Base-by-base conservation (phyloP, 106 monocot genomes). In the Chionographis japonica region DNA sequence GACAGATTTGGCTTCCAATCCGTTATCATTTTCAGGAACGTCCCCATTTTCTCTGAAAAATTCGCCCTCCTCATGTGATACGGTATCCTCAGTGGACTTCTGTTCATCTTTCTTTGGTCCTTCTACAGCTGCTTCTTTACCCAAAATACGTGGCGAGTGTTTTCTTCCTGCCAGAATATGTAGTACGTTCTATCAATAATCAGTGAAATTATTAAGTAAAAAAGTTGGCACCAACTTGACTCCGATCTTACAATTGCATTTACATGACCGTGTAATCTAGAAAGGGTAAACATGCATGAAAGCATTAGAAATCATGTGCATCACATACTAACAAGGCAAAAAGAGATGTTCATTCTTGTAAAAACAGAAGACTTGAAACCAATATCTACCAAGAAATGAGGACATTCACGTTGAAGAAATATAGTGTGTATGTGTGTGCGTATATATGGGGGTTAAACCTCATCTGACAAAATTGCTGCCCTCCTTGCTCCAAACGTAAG, bases 11-110 rank as follows among this genome's bases (percentile, higher is more conserved):
- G 41, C 40, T 41, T 63, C 40, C 40, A 63, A 58, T 39, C 12
- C 41, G 20, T 54, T 59, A 9, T 62, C 57, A 42, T 58, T 62
- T n/a, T 68, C 71, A 20, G 12, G 68, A 58, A 20, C 52, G 27
- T 58, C 38, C 14, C 71, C 71, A 71, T 68, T 76, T 62, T 60
- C 61, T 61, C 58, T 18, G 52, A 69, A 46, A 20, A 74, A 46
- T 60, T 74, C 60, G 61, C 75, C 75, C 35, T 70, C 70, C n/a
- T 68, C 63, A 15, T 54, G 71, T 27, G 66, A 67, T 61, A 58
- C 39, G 20, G 54, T 54, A 15, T 51, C 56, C 40, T 68, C 52
- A 76, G 27, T 13, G 63, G 51, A 4, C 6, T 58, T 56, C 38
- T 72, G 42, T 42, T 72, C 73, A 59, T 40, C 41, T 8, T 69